Evolutionary conservation across 169 alveolate species (phyloP), one percentile per base, ranked within the genome.

Genomic region (Plasmodium gallinaceum): DNA sequence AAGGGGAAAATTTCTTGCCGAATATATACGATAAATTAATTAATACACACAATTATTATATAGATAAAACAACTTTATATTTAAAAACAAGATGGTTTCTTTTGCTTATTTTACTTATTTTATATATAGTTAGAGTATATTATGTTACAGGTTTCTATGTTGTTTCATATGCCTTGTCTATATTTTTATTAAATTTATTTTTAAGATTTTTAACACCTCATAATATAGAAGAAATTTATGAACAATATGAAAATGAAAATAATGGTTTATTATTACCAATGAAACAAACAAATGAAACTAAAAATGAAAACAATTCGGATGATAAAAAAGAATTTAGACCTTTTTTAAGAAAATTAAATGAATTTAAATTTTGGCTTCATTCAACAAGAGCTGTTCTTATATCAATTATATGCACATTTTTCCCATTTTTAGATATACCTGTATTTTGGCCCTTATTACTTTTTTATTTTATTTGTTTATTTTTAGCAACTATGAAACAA

Each of bases 391-490:
- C 96, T 32, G 64, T 96, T 37, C 72, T 92, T 65, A 58, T 92
- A 52, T 92, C 96, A 64, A 83, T 90, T 57, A 0, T 90, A 7
- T 70, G 92, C 64, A 88, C 95, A 39, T 88, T 72, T 42, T 95
- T 94, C 91, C 95, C 93, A 51, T 74, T 92, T 70, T 83, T 96
- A 65, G 97, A 97, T 88, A 70, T 97, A 57, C 98, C 98, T 10
- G 98, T 97, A 26, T 97, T 96, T 88, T 97, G 98, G 98, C 98
- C 98, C 22, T 76, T 97, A 58, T 92, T 96, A 57, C 94, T 97
- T 32, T 54, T 96, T 48, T 97, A 97, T 88, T 97, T 97, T 92
- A 85, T 96, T 22, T 71, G 95, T 43, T 92, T 97, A 60, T 96
- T 97, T 75, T 61, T 94, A 3, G 88, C 96, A 24, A 95, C 98